These are phyloP conservation scores for Endoconidiophora polonica DNA, from an alignment of 2,329 filamentous ascomycete species.

Conservation along the genomic window DNA sequence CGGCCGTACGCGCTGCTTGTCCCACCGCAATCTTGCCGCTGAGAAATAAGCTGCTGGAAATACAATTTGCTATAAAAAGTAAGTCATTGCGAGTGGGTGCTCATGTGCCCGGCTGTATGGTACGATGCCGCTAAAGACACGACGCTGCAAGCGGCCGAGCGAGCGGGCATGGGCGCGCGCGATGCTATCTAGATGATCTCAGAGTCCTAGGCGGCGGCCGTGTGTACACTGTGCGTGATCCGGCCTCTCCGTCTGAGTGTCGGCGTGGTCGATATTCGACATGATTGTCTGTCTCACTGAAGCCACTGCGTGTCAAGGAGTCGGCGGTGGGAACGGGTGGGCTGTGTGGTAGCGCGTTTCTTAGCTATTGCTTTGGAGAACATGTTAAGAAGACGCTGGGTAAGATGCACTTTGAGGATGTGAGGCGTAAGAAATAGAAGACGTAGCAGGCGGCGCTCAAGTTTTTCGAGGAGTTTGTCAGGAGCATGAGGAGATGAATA, in stretches of 20 bases:
- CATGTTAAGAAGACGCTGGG: conserved; percentile 55
- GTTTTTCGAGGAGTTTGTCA: conserved; percentile 75
- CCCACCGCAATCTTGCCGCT: too few species aligned
- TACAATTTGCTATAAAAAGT: too few species aligned
- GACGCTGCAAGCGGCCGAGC: conserved; percentile 59
- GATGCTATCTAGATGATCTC: conserved; percentile 63
- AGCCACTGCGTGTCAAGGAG: conserved; percentile 58
- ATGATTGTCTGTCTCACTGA: conserved; percentile 45
- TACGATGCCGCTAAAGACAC: conserved; percentile 74
- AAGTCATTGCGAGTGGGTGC: conserved; percentile 42
- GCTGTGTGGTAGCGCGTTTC: conserved; percentile 59
- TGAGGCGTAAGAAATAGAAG: conserved; percentile 62
- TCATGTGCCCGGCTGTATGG: conserved; percentile 74
- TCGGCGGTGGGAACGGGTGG: conserved; percentile 66
- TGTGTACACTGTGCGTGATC: conserved; percentile 65
- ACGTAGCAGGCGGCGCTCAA: conserved; percentile 65
- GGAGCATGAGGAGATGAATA: conserved; percentile 61
- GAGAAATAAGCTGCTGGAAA: too few species aligned
- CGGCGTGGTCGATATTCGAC: conserved; percentile 59
- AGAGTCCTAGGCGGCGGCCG: conserved; percentile 64
- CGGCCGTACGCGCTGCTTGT: too few species aligned
- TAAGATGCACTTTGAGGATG: conserved; percentile 48
- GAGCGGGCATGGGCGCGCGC: conserved; percentile 58
- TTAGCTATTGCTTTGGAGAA: conserved; percentile 70
- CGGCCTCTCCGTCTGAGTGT: conserved; percentile 57